A percentile compares a stretch with the other conserved stretches of the same genome.
Evolutionary conservation across 163 green algal species (phyloP).

Genomic region (Trebouxia gelatinosa): DNA sequence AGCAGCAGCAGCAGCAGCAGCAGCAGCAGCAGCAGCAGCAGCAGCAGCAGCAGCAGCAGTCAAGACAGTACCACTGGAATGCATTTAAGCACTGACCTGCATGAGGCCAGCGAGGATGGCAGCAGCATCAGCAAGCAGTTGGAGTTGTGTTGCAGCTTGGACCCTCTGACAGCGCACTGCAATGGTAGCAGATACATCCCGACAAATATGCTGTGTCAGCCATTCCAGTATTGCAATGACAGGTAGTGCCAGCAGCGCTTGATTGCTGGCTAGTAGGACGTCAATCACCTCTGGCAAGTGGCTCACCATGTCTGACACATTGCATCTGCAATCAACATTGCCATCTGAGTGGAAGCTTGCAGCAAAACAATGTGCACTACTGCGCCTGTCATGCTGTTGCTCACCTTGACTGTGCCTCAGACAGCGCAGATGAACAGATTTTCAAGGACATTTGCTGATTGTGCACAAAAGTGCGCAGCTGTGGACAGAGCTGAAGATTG

Average conservation of each 20-base stretch:
- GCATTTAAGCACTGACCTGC: background rate
- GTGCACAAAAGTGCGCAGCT: too few relatives aligned
- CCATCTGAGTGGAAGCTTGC: too few relatives aligned
- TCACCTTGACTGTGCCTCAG: too few relatives aligned
- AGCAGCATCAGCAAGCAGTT: slow-evolving; percentile 17
- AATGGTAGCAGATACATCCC: background rate
- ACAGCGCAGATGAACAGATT: too few relatives aligned
- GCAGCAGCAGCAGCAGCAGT: too few relatives aligned
- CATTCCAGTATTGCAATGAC: slow-evolving; percentile 28
- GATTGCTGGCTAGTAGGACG: slow-evolving; percentile 48
- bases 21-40: too few relatives aligned
- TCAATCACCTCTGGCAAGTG: slow-evolving; percentile 43
- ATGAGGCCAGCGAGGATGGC: background rate
- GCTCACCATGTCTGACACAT: slow-evolving; percentile 51
- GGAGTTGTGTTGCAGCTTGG: slow-evolving; percentile 28
- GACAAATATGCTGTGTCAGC: slow-evolving; percentile 4
- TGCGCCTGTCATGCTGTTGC: too few relatives aligned
- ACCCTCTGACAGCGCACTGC: slow-evolving; percentile 14
- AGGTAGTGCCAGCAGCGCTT: slow-evolving; percentile 53
- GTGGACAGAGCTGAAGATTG: too few relatives aligned
- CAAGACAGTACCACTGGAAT: too few relatives aligned
- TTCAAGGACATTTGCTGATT: too few relatives aligned
- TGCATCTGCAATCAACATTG: slow-evolving; percentile 43
- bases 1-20: too few relatives aligned
- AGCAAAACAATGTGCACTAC: too few relatives aligned